Evolutionary conservation across 1,284 basidiomycete genomes (phyloP).

Genomic region (Athelia sp.): DNA sequence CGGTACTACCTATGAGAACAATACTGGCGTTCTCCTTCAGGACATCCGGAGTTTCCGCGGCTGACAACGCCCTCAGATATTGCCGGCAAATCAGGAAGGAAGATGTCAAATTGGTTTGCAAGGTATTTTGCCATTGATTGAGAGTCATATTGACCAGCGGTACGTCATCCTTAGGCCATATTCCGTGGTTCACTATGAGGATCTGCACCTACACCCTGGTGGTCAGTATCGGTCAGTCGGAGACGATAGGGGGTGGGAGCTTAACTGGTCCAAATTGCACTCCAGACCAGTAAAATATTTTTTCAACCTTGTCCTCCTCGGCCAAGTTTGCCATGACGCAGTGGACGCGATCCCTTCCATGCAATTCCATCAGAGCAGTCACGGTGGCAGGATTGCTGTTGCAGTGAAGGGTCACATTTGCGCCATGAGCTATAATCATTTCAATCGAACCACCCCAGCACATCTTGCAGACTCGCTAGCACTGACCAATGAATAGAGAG

Average conservation of each 20-base stretch:
- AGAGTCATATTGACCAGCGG: slow-evolving; percentile 58
- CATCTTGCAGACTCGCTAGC: slow-evolving; percentile 11
- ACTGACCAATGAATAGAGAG: slow-evolving; percentile 44
- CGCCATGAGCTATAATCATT: slow-evolving; percentile 53
- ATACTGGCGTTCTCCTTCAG: slow-evolving; percentile 52
- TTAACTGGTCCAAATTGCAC: slow-evolving; percentile 36
- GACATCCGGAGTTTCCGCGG: slow-evolving; percentile 28
- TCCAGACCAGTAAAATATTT: slow-evolving; percentile 35
- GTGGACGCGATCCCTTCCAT: slow-evolving; percentile 30
- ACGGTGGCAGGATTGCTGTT: slow-evolving; percentile 49
- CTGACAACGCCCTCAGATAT: slow-evolving; percentile 43
- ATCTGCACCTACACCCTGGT: slow-evolving; percentile 33
- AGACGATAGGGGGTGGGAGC: no score
- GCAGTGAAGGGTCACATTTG: slow-evolving; percentile 71
- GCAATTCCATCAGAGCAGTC: slow-evolving; percentile 33
- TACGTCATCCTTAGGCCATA: slow-evolving; percentile 42
- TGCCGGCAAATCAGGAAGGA: slow-evolving; percentile 63
- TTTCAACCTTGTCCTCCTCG: slow-evolving; percentile 45
- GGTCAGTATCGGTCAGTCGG: no score
- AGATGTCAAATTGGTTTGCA: slow-evolving; percentile 63
- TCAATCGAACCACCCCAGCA: background rate
- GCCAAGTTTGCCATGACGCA: slow-evolving; percentile 54
- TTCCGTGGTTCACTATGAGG: slow-evolving; percentile 62
- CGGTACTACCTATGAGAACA: slow-evolving; percentile 64
- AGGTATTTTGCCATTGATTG: slow-evolving; percentile 59